Conservation (phyloP, 495 filamentous ascomycete genomes). For the Neurospora sp. region DNA sequence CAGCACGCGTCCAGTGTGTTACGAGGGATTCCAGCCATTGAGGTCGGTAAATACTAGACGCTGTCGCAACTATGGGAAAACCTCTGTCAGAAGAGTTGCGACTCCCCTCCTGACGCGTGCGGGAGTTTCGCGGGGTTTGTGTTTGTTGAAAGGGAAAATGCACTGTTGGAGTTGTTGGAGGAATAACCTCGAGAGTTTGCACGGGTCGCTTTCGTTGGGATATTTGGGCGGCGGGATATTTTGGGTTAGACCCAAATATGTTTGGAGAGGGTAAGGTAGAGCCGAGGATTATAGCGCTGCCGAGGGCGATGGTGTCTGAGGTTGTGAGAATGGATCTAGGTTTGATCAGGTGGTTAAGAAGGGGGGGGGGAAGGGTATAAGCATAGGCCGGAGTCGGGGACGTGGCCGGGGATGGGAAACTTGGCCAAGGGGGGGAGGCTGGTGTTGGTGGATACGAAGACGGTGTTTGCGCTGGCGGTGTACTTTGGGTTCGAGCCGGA, state of each 20-base stretch:
- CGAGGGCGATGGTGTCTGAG: background rate
- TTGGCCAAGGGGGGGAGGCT: background rate
- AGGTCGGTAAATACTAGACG: background rate
- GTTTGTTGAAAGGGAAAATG: background rate
- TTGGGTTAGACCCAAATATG: too few species aligned
- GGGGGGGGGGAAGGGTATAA: background rate
- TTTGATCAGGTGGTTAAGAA: background rate
- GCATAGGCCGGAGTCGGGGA: background rate
- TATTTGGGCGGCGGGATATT: too few species aligned
- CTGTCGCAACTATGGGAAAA: background rate
- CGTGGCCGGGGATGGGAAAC: background rate
- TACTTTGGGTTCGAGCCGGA: background rate
- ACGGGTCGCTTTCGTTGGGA: too few species aligned
- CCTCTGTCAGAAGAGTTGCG: background rate
- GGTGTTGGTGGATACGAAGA: background rate
- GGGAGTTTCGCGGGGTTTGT: background rate
- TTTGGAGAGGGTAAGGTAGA: too few species aligned
- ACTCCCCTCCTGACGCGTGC: background rate
- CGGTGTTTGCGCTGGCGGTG: background rate
- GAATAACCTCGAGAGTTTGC: background rate
- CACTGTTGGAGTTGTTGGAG: background rate
- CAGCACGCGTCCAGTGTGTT: background rate
- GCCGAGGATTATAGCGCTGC: background rate
- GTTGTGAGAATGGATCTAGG: background rate
- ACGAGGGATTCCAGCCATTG: background rate